Evolutionary conservation across 2,329 filamentous ascomycete species (phyloP).

Genomic region (Colletotrichum shisoi): DNA sequence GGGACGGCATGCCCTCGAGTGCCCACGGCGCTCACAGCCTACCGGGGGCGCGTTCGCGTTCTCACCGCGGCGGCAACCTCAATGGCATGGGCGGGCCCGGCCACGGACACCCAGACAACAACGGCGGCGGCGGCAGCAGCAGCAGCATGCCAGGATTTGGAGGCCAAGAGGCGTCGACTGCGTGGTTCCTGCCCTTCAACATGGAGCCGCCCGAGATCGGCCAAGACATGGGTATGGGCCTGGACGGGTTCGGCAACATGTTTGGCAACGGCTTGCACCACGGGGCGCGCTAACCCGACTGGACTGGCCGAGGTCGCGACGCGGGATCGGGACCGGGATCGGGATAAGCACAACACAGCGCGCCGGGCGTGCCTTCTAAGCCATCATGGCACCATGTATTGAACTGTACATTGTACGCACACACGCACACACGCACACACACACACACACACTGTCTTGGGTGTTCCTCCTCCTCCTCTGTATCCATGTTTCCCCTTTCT

Average conservation of each 20-base stretch:
- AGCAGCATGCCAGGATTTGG: slow-evolving; percentile 32
- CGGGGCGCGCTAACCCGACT: slow-evolving; percentile 24
- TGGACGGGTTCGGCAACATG: slow-evolving; percentile 60
- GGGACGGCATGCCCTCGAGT: slow-evolving; percentile 54
- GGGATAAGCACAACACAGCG: neutral
- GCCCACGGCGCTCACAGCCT: slow-evolving; percentile 44
- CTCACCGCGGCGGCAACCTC: slow-evolving; percentile 43
- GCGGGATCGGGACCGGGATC: neutral
- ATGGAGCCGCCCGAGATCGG: slow-evolving; percentile 76
- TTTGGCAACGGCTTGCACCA: slow-evolving; percentile 52
- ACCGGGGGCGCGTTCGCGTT: slow-evolving; percentile 37
- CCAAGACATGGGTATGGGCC: slow-evolving; percentile 56
- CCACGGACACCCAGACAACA: slow-evolving; percentile 40
- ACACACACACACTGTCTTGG: neutral
- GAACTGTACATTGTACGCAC: slow-evolving; percentile 16
- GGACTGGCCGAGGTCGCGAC: neutral
- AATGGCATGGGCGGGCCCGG: slow-evolving; percentile 47
- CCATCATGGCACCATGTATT: neutral
- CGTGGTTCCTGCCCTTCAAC: slow-evolving; percentile 95
- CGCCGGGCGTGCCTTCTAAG: slow-evolving; percentile 13
- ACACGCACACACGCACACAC: neutral
- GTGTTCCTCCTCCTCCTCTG: neutral
- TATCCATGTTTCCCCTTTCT: neutral
- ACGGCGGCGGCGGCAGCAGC: too few relatives aligned
- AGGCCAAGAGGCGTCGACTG: slow-evolving; percentile 64